Evolutionary conservation across 2,329 filamentous ascomycete genomes (phyloP).

Genomic region (Cytospora mali): DNA sequence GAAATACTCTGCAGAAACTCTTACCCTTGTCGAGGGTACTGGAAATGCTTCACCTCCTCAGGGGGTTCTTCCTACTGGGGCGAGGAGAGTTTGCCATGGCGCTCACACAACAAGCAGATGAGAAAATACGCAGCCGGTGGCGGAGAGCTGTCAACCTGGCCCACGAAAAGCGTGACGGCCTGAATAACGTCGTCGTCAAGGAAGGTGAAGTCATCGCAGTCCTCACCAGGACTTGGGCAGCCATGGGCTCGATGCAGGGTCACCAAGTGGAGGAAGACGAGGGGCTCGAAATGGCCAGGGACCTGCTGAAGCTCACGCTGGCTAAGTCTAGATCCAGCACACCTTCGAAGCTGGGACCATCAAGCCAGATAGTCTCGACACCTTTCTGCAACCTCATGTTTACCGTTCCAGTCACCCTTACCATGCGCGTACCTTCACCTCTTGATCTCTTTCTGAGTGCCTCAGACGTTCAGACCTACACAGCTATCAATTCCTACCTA

Average conservation of each 20-base stretch:
- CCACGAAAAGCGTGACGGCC: constrained; percentile 58
- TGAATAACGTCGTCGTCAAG: constrained; percentile 72
- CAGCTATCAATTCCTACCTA: constrained; percentile 84
- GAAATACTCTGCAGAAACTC: constrained; percentile 80
- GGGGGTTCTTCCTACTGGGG: constrained; percentile 85
- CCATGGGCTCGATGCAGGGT: constrained; percentile 73
- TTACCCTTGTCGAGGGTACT: constrained; percentile 77
- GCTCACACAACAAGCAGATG: constrained; percentile 82
- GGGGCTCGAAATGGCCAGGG: constrained; percentile 78
- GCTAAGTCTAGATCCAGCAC: constrained; percentile 50
- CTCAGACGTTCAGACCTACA: constrained; percentile 77
- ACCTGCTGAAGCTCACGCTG: constrained; percentile 70
- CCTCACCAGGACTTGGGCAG: constrained; percentile 76
- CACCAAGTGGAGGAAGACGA: constrained; percentile 77
- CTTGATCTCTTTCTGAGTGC: constrained; percentile 84
- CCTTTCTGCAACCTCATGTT: constrained; percentile 83
- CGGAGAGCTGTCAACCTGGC: constrained; percentile 62
- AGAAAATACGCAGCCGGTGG: constrained; percentile 74
- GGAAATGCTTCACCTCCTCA: constrained; percentile 74
- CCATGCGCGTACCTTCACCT: constrained; percentile 73
- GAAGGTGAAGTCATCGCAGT: constrained; percentile 83
- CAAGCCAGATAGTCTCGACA: constrained; percentile 48
- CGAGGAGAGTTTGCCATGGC: constrained; percentile 90
- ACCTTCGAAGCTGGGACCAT: constrained; percentile 40
- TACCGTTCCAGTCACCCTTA: constrained; percentile 71